Conservation (phyloP, 192 early-diverging fungal species). For the Entomortierella beljakovae region DNA sequence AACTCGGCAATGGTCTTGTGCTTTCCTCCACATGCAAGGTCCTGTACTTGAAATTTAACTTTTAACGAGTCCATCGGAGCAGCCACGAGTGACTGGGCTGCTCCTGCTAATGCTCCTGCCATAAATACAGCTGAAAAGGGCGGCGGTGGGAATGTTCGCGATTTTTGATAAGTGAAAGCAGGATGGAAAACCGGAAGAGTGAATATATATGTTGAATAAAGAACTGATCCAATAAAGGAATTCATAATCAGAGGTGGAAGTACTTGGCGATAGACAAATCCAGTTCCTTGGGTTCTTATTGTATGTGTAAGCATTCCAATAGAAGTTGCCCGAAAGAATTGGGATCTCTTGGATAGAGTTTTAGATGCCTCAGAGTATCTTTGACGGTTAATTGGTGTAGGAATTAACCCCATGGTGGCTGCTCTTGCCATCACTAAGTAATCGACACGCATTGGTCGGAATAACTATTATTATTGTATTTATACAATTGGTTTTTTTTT, state of each 20-base stretch:
- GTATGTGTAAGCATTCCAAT: slow-evolving; percentile 80
- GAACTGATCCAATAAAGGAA: slow-evolving; percentile 76
- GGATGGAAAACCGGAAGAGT: slow-evolving; percentile 64
- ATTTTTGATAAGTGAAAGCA: slow-evolving; percentile 58
- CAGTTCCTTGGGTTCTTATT: slow-evolving; percentile 70
- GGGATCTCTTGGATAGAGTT: slow-evolving; percentile 18
- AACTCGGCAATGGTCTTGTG: slow-evolving; percentile 76
- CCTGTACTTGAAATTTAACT: slow-evolving; percentile 79
- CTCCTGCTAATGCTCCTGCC: slow-evolving; percentile 74
- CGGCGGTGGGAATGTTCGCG: slow-evolving; percentile 60
- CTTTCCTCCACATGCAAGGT: slow-evolving; percentile 77
- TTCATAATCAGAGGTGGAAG: slow-evolving; percentile 81
- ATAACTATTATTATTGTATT: slow-evolving; percentile 58
- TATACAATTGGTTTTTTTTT: neutral
- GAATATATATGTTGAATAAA: slow-evolving; percentile 82
- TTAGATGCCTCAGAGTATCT: neutral
- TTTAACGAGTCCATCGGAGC: slow-evolving; percentile 80
- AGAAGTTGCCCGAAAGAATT: slow-evolving; percentile 72
- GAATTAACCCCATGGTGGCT: slow-evolving; percentile 62
- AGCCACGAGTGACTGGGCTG: slow-evolving; percentile 79
- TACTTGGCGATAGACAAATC: slow-evolving; percentile 76
- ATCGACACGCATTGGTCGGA: slow-evolving; percentile 81
- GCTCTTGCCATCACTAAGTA: slow-evolving; percentile 83
- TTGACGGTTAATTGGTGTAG: slow-evolving; percentile 48
- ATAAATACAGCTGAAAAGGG: slow-evolving; percentile 64